Conservation (phyloP, 2,329 filamentous ascomycete species). For the Pyrenochaeta sp. region DNA sequence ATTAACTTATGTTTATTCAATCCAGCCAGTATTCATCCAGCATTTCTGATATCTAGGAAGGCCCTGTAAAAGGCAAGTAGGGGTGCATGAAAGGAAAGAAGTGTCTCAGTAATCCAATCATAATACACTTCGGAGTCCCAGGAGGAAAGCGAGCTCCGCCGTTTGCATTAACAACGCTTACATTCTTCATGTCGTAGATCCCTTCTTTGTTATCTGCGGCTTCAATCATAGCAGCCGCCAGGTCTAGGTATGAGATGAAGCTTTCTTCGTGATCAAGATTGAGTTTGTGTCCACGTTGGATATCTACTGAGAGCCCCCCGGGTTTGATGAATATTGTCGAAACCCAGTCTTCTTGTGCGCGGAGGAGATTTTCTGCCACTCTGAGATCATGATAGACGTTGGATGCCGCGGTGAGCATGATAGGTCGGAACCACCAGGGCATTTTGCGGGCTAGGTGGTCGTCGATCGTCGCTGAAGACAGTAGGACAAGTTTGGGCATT, state of each 20-base stretch:
- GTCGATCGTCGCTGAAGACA: constrained; percentile 55
- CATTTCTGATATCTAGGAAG: not conserved
- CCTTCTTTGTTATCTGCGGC: constrained; percentile 45
- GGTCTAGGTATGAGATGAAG: constrained; percentile 53
- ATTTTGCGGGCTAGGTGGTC: constrained; percentile 43
- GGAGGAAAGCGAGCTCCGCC: constrained; percentile 45
- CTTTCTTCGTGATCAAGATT: constrained; percentile 48
- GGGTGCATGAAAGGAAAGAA: constrained; percentile 45
- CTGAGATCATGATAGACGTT: constrained; percentile 52
- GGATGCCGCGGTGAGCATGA: constrained; percentile 45
- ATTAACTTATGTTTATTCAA: too few relatives aligned
- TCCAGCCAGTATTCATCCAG: not conserved
- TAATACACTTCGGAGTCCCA: constrained; percentile 44
- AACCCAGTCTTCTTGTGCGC: constrained; percentile 50
- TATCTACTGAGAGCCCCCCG: constrained; percentile 48
- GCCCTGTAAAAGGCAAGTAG: constrained; percentile 37
- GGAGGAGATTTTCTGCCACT: constrained; percentile 48
- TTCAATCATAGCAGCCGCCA: constrained; percentile 60
- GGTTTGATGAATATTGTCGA: constrained; percentile 54
- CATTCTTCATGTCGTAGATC: constrained; percentile 22
- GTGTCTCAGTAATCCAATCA: constrained; percentile 43
- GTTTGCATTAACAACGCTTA: constrained; percentile 40
- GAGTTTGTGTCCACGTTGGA: constrained; percentile 52
- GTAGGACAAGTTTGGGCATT: constrained; percentile 53
- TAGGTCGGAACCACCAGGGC: constrained; percentile 35